Conservation (phyloP, 2,329 filamentous ascomycete genomes). For the Fusarium kyushuense region DNA sequence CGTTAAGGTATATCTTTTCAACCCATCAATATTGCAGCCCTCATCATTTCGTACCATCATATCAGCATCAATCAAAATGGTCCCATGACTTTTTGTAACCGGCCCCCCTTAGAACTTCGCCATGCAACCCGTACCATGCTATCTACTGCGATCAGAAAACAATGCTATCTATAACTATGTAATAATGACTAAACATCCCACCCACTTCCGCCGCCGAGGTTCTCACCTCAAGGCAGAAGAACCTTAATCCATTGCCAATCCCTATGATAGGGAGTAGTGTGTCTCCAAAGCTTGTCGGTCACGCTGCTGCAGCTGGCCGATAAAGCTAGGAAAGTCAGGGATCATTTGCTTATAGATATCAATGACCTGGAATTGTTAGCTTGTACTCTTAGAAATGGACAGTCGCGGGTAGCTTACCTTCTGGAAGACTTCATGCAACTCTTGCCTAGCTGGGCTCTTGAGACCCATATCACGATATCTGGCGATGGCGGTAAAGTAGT, state of each 20-base stretch:
- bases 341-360: conserved; percentile 70
- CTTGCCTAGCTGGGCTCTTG: conserved; percentile 70
- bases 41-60: conserved; percentile 41
- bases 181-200: conserved; percentile 37
- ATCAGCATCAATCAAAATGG: conserved; percentile 38
- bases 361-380: conserved; percentile 57
- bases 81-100: conserved; percentile 35
- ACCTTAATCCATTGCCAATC: conserved; percentile 1
- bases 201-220: conserved; percentile 20
- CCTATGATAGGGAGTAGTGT: conserved; percentile 59
- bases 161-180: conserved; percentile 51
- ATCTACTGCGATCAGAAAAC: conserved; percentile 43
- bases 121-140: conserved; percentile 46
- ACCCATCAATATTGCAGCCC: conserved; percentile 25
- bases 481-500: conserved; percentile 88
- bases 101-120: conserved; percentile 32
- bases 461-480: conserved; percentile 75
- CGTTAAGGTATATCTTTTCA: conserved; percentile 37
- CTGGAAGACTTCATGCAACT: conserved; percentile 79
- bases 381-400: background rate
- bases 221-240: conserved; percentile 13
- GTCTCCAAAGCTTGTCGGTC: conserved; percentile 63
- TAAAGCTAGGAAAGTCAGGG: conserved; percentile 68
- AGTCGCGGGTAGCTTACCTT: conserved; percentile 66
- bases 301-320: conserved; percentile 62